These are phyloP conservation scores for Zygnema cylindricum DNA, from an alignment of 139 green algal genomes.

Conservation along the genomic window DNA sequence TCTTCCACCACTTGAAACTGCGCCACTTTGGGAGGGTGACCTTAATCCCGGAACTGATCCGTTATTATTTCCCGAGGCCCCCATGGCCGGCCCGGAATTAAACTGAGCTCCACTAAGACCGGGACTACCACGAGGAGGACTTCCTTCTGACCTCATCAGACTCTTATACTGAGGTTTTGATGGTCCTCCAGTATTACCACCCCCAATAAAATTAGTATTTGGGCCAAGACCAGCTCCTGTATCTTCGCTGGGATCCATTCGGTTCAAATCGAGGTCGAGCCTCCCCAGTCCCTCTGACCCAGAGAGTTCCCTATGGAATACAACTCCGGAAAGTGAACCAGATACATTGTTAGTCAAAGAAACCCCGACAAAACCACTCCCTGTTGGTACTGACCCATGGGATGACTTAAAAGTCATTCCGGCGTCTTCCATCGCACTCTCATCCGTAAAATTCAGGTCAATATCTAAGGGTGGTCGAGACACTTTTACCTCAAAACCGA, in stretches of 20 bases:
- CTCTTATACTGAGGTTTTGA: neutral
- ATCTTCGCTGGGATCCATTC: neutral
- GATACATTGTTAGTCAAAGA: neutral
- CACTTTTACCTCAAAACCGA: neutral
- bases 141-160: no score
- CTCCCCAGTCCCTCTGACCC: neutral
- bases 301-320: neutral
- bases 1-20: neutral
- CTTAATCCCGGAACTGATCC: neutral
- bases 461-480: constrained; percentile 2
- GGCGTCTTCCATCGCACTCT: neutral
- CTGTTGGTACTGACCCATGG: neutral
- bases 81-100: neutral
- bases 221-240: neutral
- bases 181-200: neutral
- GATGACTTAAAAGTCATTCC: neutral
- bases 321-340: neutral
- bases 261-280: neutral
- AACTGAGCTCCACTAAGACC: neutral
- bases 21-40: neutral
- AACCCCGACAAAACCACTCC: neutral
- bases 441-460: constrained; percentile 15
- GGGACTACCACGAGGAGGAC: neutral
- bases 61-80: neutral
- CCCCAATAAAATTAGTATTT: neutral